Conservation (phyloP, 148 eudicot genomes). For the Rhododendron kiyosumense region DNA sequence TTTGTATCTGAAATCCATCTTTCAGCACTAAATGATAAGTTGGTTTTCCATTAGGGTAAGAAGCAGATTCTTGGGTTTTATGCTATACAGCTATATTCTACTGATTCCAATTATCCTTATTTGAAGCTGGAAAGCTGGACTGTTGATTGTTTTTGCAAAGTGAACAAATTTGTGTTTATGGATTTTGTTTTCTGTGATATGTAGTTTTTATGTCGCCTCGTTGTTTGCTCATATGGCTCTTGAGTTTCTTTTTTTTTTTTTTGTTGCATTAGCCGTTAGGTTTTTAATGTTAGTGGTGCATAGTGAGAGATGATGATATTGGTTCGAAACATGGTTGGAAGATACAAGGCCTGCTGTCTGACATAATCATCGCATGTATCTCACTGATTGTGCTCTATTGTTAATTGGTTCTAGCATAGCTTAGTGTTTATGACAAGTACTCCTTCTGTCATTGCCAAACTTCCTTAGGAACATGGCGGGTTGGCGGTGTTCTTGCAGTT, state of each 20-base stretch:
- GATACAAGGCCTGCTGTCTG: not conserved
- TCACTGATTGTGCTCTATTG: not conserved
- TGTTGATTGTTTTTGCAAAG: not conserved
- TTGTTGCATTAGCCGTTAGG: not conserved
- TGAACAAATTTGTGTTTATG: not conserved
- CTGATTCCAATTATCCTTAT: not conserved
- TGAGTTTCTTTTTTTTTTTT: not conserved
- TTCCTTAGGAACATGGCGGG: slow-evolving; percentile 81
- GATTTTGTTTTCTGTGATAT: not conserved
- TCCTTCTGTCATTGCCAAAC: not conserved
- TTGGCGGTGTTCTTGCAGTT: slow-evolving; percentile 82
- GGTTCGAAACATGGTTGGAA: not conserved
- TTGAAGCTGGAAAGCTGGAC: not conserved
- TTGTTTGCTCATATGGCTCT: not conserved
- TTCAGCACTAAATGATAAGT: not conserved
- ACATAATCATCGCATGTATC: no score
- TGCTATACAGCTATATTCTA: not conserved
- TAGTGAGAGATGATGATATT: not conserved
- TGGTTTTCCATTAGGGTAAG: not conserved
- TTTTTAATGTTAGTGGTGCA: not conserved
- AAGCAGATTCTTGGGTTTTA: not conserved
- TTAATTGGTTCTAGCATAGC: not conserved
- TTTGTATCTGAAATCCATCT: not conserved
- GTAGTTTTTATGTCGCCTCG: not conserved
- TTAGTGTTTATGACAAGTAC: not conserved